Percentiles rank a stretch among this genome's conserved stretches.
These are phyloP conservation scores for Chalaropsis thielavioides DNA, from an alignment of 2,329 filamentous ascomycete genomes.

Conservation along the genomic window DNA sequence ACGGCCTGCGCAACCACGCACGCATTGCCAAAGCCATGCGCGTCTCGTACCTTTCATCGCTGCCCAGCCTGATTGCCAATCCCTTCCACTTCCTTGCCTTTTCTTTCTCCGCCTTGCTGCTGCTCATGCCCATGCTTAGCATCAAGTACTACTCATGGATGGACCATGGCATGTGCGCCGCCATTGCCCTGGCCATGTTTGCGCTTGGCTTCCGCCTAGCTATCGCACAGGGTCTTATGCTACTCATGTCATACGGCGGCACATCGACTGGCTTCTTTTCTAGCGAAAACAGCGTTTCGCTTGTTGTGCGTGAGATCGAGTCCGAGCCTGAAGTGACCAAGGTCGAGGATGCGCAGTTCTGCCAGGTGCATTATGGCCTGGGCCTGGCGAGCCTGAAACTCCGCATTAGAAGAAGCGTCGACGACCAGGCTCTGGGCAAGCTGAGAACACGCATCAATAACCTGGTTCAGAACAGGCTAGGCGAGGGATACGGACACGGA, in stretches of 20 bases:
- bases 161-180: constrained; percentile 65
- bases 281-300: constrained; percentile 40
- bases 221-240: constrained; percentile 76
- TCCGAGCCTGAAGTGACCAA: constrained; percentile 59
- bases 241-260: constrained; percentile 72
- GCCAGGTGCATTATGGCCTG: constrained; percentile 95
- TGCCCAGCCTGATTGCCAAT: constrained; percentile 79
- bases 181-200: constrained; percentile 81
- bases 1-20: constrained; percentile 77
- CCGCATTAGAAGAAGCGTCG: constrained; percentile 46
- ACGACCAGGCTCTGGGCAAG: constrained; percentile 56
- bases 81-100: constrained; percentile 91
- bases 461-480: constrained; percentile 70
- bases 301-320: constrained; percentile 74
- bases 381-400: constrained; percentile 92
- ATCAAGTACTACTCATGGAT: constrained; percentile 63
- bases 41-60: constrained; percentile 63
- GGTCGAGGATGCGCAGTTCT: constrained; percentile 87
- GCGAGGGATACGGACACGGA: constrained; percentile 72
- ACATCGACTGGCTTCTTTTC: constrained; percentile 17
- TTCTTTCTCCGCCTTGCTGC: constrained; percentile 65
- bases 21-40: constrained; percentile 86
- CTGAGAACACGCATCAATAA: constrained; percentile 62
- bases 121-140: constrained; percentile 68
- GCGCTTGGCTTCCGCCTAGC: constrained; percentile 70